Evolutionary conservation across 768 basidiomycete genomes (phyloP).

Genomic region (Fomitopsis serialis): DNA sequence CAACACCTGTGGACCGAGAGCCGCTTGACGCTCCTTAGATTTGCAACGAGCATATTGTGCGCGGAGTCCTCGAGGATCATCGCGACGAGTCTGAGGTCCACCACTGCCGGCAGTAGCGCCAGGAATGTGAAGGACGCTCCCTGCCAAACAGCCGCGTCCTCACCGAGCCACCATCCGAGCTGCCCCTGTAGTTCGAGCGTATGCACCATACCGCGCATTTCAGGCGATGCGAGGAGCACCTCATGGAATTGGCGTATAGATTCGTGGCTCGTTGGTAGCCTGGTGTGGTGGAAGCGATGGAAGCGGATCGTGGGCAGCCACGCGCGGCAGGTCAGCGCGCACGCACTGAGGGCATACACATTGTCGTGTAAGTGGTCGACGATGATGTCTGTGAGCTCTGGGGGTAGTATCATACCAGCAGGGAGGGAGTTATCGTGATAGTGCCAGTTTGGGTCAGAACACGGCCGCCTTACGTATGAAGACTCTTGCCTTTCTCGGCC

Average conservation of each 20-base stretch:
- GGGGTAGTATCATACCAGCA: constrained; percentile 6
- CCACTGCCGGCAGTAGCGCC: constrained; percentile 2
- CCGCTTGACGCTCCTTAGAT: neutral
- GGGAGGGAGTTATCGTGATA: no score
- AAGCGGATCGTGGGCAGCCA: constrained; percentile 9
- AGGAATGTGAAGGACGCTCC: neutral
- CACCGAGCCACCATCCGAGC: neutral
- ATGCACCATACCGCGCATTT: constrained; percentile 1
- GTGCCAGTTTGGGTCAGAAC: no score
- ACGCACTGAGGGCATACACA: constrained; percentile 5
- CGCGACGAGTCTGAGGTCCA: neutral
- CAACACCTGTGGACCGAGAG: neutral
- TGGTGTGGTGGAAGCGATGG: constrained; percentile 8
- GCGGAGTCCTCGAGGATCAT: neutral
- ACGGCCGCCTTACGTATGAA: no score
- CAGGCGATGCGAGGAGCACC: constrained; percentile 1
- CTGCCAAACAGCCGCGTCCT: neutral
- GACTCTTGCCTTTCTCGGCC: no score
- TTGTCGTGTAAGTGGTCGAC: constrained; percentile 16
- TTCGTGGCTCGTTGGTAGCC: neutral
- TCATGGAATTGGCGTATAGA: neutral
- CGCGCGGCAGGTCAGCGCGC: constrained; percentile 6
- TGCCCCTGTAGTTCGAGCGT: neutral
- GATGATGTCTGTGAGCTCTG: constrained; percentile 13
- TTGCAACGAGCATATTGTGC: neutral